phyloP scores from a whole-genome alignment of 768 basidiomycete genomes.

The Trametes cinnabarina region DNA sequence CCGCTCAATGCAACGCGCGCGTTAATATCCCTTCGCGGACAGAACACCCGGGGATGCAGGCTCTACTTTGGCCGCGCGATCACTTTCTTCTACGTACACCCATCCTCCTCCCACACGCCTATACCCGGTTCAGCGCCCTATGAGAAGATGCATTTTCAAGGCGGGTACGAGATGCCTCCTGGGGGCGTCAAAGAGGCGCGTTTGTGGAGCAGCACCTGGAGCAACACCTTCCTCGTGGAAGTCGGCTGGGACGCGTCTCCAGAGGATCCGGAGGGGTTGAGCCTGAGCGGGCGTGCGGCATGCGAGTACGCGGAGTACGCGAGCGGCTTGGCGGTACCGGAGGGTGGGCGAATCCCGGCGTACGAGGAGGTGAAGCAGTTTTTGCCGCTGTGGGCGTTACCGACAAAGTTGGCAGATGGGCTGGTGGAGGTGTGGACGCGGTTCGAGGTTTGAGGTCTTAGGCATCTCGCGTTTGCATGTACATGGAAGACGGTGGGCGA shows the following conservation, averaged over 20 bases:
- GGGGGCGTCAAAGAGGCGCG: slow-evolving; percentile 40
- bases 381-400: slow-evolving; percentile 66
- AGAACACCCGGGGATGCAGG: slow-evolving; percentile 62
- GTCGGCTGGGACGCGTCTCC: slow-evolving; percentile 44
- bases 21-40: slow-evolving; percentile 49
- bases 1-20: slow-evolving; percentile 46
- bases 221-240: slow-evolving; percentile 49
- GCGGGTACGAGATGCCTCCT: slow-evolving; percentile 39
- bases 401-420: slow-evolving; percentile 53
- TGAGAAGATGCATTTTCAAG: slow-evolving; percentile 32
- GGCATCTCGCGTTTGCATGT: no score
- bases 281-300: slow-evolving; percentile 44
- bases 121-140: neutral
- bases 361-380: slow-evolving; percentile 64
- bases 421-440: slow-evolving; percentile 52
- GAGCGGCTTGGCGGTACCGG: slow-evolving; percentile 35
- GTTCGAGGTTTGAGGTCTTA: slow-evolving; percentile 31
- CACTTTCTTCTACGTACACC: slow-evolving; percentile 40
- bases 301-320: slow-evolving; percentile 73
- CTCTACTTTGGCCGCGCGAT: slow-evolving; percentile 56
- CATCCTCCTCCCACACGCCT: slow-evolving; percentile 33
- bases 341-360: slow-evolving; percentile 56
- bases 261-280: slow-evolving; percentile 20
- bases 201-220: slow-evolving; percentile 66
- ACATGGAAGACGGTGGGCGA: neutral